A percentile compares a stretch with the other conserved stretches of the same genome.
Evolutionary conservation across 345 rosid genomes (phyloP).

Genomic region (Arabis hirsuta): DNA sequence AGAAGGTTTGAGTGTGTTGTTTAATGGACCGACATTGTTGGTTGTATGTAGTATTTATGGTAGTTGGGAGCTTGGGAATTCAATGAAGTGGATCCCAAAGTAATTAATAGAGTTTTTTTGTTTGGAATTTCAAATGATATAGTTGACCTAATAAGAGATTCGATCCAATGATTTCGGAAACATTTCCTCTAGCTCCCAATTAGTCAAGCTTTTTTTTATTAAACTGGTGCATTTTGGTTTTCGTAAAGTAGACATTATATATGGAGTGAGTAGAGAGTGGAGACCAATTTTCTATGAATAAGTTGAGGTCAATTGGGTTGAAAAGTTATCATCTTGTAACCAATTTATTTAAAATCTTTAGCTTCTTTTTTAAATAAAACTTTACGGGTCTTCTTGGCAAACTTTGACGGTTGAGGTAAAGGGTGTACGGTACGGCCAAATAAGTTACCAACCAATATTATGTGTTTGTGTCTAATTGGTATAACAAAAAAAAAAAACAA

Average conservation of each 20-base stretch:
- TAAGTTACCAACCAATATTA: no score
- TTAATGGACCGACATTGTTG: constrained; percentile 32
- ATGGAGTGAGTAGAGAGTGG: not conserved
- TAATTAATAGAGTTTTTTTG: constrained; percentile 10
- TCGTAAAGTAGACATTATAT: not conserved
- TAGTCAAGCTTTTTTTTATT: not conserved
- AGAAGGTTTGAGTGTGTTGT: constrained; percentile 17
- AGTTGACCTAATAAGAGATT: constrained; percentile 28
- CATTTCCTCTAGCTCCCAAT: constrained; percentile 8
- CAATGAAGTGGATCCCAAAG: constrained; percentile 37
- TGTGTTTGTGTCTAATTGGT: no score
- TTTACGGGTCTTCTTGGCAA: no score
- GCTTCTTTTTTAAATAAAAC: not conserved
- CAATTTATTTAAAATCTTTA: not conserved
- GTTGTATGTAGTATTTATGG: not conserved
- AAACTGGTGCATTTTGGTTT: not conserved
- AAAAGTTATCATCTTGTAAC: not conserved
- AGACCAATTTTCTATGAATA: not conserved
- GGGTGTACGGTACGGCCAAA: no score
- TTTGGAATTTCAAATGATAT: not conserved
- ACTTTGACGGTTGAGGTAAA: no score
- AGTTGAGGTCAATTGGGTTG: not conserved
- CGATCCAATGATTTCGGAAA: constrained; percentile 33
- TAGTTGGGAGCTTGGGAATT: constrained; percentile 39
- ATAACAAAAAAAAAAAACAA: no score